phyloP scores from a whole-genome alignment of 2,329 filamentous ascomycete genomes.

The Emergomyces orientalis region DNA sequence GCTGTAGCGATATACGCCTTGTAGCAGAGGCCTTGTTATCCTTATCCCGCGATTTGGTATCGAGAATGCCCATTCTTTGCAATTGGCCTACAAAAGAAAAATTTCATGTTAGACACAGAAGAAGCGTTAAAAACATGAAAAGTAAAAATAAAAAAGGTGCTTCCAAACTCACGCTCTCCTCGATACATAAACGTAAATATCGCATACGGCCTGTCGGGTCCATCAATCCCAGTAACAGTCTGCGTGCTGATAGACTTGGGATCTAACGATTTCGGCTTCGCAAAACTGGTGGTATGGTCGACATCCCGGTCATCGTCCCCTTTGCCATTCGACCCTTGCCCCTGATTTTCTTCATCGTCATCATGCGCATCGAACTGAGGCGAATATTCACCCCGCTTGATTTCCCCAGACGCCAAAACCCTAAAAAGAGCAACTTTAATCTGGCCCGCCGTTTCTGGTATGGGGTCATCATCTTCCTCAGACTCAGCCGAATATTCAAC shows the following conservation, averaged over 20 bases:
- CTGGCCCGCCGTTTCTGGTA: slow-evolving; percentile 86
- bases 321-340: slow-evolving; percentile 36
- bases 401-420: slow-evolving; percentile 88
- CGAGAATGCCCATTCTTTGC: slow-evolving; percentile 87
- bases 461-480: slow-evolving; percentile 72
- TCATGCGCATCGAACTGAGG: slow-evolving; percentile 96
- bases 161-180: slow-evolving; percentile 65
- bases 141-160: background rate
- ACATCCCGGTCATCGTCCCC: slow-evolving; percentile 65
- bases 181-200: slow-evolving; percentile 97
- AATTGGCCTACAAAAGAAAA: slow-evolving; percentile 60
- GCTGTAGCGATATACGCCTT: slow-evolving; percentile 74
- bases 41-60: slow-evolving; percentile 51
- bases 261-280: slow-evolving; percentile 90
- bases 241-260: slow-evolving; percentile 97
- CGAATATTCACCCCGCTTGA: slow-evolving; percentile 96
- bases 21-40: slow-evolving; percentile 51
- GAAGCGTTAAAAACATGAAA: background rate
- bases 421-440: slow-evolving; percentile 97
- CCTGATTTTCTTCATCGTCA: slow-evolving; percentile 64
- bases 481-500: slow-evolving; percentile 60
- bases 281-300: slow-evolving; percentile 96
- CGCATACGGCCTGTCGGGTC: slow-evolving; percentile 90
- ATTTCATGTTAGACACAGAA: slow-evolving; percentile 8
- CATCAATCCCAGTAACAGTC: slow-evolving; percentile 96